Conservation (phyloP, 352 stramenopile species). For the Elongisporangium anandrum region DNA sequence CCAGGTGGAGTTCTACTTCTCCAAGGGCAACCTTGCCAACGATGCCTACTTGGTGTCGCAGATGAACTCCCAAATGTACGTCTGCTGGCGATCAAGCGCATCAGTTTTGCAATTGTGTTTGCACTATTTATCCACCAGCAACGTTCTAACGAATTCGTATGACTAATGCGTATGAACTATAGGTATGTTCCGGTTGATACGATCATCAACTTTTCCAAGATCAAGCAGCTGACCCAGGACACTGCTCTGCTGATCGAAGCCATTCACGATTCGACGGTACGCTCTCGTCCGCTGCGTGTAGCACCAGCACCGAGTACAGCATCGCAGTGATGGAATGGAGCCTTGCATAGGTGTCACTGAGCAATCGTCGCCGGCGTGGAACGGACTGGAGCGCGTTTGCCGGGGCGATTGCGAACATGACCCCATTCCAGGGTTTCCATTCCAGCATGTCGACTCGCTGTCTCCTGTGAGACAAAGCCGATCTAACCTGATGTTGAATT, state of each 20-base stretch:
- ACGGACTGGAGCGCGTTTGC: neutral
- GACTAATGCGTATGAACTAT: neutral
- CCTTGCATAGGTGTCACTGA: neutral
- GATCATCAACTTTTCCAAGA: conserved; percentile 83
- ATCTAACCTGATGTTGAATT: neutral
- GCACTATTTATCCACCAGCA: neutral
- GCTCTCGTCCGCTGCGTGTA: conserved; percentile 4
- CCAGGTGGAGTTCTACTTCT: conserved; percentile 93
- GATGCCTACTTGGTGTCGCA: conserved; percentile 86
- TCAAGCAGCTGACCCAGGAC: conserved; percentile 78
- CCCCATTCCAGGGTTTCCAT: neutral
- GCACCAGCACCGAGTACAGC: neutral
- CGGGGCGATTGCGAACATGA: neutral
- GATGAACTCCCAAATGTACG: conserved; percentile 88
- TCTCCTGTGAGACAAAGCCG: neutral
- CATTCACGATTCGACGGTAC: conserved; percentile 65
- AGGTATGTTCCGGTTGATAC: conserved; percentile 84
- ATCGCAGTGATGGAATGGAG: neutral
- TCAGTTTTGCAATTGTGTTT: neutral
- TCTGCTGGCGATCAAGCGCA: neutral
- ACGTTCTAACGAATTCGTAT: neutral
- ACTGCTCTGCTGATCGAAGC: conserved; percentile 57
- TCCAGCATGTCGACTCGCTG: neutral
- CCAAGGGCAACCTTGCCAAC: conserved; percentile 78
- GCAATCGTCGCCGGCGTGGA: neutral